A percentile compares a stretch with the other conserved stretches of the same genome.
phyloP scores from a whole-genome alignment of 78 protist species.

The Planoprotostelium fungivorum region DNA sequence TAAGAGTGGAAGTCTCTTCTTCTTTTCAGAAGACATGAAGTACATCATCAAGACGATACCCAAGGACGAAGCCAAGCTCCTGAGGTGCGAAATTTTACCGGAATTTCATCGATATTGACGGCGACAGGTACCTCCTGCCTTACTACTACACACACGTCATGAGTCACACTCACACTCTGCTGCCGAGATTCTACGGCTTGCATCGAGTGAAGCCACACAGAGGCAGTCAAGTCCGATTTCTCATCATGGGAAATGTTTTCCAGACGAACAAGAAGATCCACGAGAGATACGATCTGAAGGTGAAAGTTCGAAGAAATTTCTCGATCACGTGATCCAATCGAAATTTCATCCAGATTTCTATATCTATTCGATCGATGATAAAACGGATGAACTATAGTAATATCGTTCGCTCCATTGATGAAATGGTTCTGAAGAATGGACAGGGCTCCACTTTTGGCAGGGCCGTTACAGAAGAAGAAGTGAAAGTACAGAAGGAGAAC shows the following conservation, averaged over 20 bases:
- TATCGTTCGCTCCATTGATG: too few species aligned
- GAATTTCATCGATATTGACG: not conserved
- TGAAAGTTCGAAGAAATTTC: too few species aligned
- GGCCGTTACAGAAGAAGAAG: not conserved
- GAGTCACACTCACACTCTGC: conserved; percentile 73
- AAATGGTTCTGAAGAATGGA: too few species aligned
- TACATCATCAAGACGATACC: conserved; percentile 91
- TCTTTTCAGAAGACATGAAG: conserved; percentile 67
- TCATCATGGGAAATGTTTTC: conserved; percentile 89
- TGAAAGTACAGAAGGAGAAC: not conserved
- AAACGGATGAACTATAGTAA: too few species aligned
- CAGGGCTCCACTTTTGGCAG: not conserved
- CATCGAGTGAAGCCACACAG: conserved; percentile 56
- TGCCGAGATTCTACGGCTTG: conserved; percentile 88
- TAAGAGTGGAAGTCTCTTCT: conserved; percentile 80
- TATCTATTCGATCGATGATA: too few species aligned
- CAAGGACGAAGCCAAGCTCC: conserved; percentile 68
- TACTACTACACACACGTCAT: conserved; percentile 36
- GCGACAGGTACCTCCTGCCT: not conserved
- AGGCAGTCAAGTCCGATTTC: conserved; percentile 73
- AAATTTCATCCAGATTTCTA: too few species aligned
- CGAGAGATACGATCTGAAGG: conserved; percentile 89
- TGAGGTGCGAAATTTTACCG: conserved; percentile 70
- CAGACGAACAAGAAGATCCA: conserved; percentile 67
- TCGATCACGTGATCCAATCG: not conserved